Evolutionary conservation across 306 rosid species (phyloP), one percentile per base, ranked within the genome.

Genomic region (Albizia julibrissin): DNA sequence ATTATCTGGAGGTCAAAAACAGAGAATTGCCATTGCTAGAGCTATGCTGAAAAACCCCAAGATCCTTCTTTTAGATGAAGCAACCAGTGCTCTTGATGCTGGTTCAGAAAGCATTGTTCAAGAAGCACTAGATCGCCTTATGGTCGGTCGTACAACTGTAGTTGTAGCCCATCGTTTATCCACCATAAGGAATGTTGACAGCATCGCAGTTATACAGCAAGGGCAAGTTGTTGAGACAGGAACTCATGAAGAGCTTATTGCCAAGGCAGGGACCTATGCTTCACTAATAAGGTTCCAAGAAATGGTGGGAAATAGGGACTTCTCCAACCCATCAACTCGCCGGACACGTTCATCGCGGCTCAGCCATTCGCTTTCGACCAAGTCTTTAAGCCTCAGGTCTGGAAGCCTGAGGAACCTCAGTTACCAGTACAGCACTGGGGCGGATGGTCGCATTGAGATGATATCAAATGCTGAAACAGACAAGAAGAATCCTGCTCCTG

Each of bases 41-140:
- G 99, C 99, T 2, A 96, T 96, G 98, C 80, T 96, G 89, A 96
- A 96, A 69, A 87, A 96, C 31, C 99, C 99, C 1, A 93, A 90
- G 82, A 92, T 96, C 84, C 98, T 96, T 67, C 97, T 96, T 40
- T 89, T 96, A 15, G 99, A 96, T 43, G 99, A 96, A 88, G 99
- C 99, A 73, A 96, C 99, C 8, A 96, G 99, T 64, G 98, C 99
- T 15, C 98, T 96, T 59, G 99, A 96, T 69, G 97, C 94, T 3
- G 93, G 98, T 44, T 96, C 99, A 0, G 99, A 96, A 80, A 93
- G 97, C 97, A 92, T 94, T 71, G 99, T 96, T 82, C 99, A 96
- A 75, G 99, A 96, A 85, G 99, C 99, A 11, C 84, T 96, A 69
- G 99, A 96, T 81, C 91, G 99, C 22, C 94, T 96, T 71, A 96